A percentile compares a stretch with the other conserved stretches of the same genome.
Evolutionary conservation across 192 early-diverging fungal species (phyloP).

Genomic region (Linnemannia hyalina): DNA sequence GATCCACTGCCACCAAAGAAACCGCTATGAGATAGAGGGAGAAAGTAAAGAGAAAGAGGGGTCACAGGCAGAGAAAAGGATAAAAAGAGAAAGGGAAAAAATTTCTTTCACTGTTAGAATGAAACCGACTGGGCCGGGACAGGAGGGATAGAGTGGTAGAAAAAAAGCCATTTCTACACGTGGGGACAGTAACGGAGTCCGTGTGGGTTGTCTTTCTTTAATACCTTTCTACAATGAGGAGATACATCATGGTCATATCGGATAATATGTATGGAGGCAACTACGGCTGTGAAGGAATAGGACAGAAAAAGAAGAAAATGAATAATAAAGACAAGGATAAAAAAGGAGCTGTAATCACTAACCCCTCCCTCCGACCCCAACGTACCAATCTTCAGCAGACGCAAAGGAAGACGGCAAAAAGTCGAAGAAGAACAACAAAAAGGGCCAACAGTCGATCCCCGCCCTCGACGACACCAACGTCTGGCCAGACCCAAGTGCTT

Average conservation of each 20-base stretch:
- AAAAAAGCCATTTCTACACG: background rate
- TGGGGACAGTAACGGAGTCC: background rate
- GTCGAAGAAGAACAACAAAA: slow-evolving; percentile 30
- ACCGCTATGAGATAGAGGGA: background rate
- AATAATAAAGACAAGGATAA: too few relatives aligned
- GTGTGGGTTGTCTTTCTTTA: background rate
- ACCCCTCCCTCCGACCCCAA: too few relatives aligned
- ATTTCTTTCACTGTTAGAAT: background rate
- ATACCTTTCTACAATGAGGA: too few relatives aligned
- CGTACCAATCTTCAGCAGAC: slow-evolving; percentile 5
- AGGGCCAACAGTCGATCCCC: slow-evolving; percentile 24
- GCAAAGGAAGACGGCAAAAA: slow-evolving; percentile 50
- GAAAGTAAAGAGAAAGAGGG: background rate
- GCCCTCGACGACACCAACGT: slow-evolving; percentile 54
- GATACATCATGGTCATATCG: too few relatives aligned
- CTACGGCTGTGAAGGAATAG: too few relatives aligned
- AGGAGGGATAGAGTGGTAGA: too few relatives aligned
- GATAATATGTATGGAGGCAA: too few relatives aligned
- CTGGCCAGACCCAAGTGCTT: slow-evolving; percentile 56
- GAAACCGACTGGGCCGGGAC: background rate
- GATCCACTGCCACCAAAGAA: too few relatives aligned
- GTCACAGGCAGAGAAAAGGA: too few relatives aligned
- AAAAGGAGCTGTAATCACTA: too few relatives aligned
- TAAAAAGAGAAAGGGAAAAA: background rate
- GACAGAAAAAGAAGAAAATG: too few relatives aligned